These are phyloP conservation scores for Eruca vesicaria DNA, from an alignment of 441 rosid species.

Conservation along the genomic window DNA sequence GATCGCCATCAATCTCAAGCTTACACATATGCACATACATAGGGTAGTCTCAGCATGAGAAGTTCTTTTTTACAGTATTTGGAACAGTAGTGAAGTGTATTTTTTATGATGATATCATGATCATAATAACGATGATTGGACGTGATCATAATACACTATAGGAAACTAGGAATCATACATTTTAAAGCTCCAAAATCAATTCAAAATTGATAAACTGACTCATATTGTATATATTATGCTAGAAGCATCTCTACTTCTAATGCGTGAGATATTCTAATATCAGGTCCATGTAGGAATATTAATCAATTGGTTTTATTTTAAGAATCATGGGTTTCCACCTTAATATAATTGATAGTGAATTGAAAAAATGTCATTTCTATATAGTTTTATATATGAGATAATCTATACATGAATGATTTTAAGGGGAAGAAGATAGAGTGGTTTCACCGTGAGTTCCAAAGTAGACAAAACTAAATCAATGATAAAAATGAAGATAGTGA, in stretches of 20 bases:
- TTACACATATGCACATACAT: background rate
- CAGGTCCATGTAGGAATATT: background rate
- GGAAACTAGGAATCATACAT: background rate
- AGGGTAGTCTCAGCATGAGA: background rate
- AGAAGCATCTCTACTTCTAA: background rate
- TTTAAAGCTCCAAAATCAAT: background rate
- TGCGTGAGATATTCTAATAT: background rate
- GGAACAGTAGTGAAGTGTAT: background rate
- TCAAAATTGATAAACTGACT: background rate
- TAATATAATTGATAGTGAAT: background rate
- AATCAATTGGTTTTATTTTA: background rate
- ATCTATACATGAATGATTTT: background rate
- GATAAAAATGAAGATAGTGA: constrained; percentile 5
- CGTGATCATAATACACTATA: background rate
- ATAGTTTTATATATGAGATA: background rate
- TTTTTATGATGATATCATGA: background rate
- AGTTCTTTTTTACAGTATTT: background rate
- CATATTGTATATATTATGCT: background rate
- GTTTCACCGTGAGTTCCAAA: background rate
- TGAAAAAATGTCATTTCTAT: background rate
- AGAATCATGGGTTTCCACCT: background rate
- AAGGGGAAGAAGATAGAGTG: background rate
- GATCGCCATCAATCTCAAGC: background rate
- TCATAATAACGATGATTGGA: background rate
- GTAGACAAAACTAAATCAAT: background rate